Evolutionary conservation across 306 rosid genomes (phyloP), one percentile per base, ranked within the genome.

Genomic region (Delonix regia): DNA sequence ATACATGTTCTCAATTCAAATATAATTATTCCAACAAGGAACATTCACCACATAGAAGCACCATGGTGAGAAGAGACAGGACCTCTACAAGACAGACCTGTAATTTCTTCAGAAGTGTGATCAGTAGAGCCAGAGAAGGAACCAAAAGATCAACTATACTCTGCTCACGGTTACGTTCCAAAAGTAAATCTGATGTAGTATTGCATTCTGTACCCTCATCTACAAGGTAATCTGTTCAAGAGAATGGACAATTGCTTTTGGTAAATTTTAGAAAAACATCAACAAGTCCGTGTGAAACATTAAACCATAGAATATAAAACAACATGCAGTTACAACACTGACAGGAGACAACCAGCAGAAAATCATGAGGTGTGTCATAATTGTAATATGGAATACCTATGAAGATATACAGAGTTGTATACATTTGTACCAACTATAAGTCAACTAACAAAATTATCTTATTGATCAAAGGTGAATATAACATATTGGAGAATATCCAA

Each of bases 201-300:
- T 93, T 95, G 92, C 97, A 89, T 72, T 95, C 99, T 21, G 97
- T 89, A 71, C 97, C 97, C 89, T 95, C 99, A n/a, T 95, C 99
- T 57, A 95, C 99, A 47, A 95, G 99, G 84, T 95, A 93, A 86
- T 93, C 99, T 95, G 90, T 85, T 79, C 78, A 75, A 83, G 80
- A 74, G 73, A 82, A 74, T 59, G 55, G 56, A 75, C 68, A 78
- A 55, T n/a, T 78, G 47, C 82, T 65, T 70, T 39, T 27, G 33
- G 19, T 49, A 67, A 74, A 75, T 34, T 74, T 71, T 44, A 22
- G 63, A 76, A 12, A 48, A 33, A 44, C 68, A 85, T n/a, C 22
- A 19, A 22, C 33, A 65, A 38, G 71, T 65, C 16, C 12, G 2
- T 10, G 57, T 75, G 69, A 33, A 45, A 73, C 12, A 51, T 33